These are phyloP conservation scores for Taphrina populina DNA, from an alignment of 1,139 yeast species.

Conservation along the genomic window DNA sequence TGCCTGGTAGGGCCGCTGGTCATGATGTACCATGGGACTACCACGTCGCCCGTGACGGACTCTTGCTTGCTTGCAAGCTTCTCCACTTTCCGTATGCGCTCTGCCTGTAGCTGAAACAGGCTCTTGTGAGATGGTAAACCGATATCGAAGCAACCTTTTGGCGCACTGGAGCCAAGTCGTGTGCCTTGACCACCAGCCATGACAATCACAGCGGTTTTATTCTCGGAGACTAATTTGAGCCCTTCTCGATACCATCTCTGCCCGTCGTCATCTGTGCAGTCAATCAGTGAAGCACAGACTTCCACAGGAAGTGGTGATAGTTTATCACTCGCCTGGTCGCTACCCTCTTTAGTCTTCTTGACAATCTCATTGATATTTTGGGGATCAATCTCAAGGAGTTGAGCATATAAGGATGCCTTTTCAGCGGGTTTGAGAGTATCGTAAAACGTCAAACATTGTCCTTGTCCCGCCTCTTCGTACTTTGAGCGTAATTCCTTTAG, in stretches of 20 bases:
- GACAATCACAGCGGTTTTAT: conserved; percentile 80
- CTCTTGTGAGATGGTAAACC: conserved; percentile 80
- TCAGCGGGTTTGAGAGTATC: conserved; percentile 44
- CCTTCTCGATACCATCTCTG: conserved; percentile 61
- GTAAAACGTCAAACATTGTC: conserved; percentile 48
- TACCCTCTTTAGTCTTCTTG: conserved; percentile 39
- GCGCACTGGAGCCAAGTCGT: conserved; percentile 79
- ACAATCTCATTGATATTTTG: conserved; percentile 44
- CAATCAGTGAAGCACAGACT: conserved; percentile 45
- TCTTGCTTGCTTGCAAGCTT: conserved; percentile 51
- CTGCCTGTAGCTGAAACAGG: conserved; percentile 90
- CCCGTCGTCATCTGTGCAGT: conserved; percentile 39
- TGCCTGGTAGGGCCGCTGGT: conserved; percentile 85
- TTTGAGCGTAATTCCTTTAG: conserved; percentile 38
- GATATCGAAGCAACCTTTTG: conserved; percentile 92
- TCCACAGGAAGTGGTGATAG: conserved; percentile 45
- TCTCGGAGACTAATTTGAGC: conserved; percentile 61
- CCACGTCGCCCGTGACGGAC: conserved; percentile 44
- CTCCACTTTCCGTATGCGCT: conserved; percentile 68
- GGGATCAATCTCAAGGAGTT: conserved; percentile 47
- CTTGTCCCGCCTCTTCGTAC: conserved; percentile 48
- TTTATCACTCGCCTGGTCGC: conserved; percentile 20
- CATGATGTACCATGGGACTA: conserved; percentile 88
- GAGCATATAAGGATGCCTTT: conserved; percentile 42
- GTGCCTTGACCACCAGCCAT: conserved; percentile 99